Conservation (phyloP, 805 yeast genomes). For the Metschnikowia chrysomelidarum region DNA sequence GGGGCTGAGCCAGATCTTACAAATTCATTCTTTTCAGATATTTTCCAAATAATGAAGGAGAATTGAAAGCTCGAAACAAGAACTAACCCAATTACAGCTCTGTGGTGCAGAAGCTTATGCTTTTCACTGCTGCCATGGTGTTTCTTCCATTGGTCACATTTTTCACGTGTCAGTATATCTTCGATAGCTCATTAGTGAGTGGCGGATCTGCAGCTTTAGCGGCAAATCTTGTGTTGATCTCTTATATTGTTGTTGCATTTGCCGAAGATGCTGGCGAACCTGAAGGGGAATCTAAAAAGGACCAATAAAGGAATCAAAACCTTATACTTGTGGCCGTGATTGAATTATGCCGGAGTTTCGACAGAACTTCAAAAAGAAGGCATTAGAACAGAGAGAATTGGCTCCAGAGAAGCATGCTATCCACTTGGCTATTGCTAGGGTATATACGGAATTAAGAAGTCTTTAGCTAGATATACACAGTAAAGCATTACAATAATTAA, state of each 20-base stretch:
- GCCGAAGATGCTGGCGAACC: slow-evolving; percentile 52
- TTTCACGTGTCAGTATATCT: slow-evolving; percentile 50
- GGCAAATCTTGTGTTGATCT: slow-evolving; percentile 72
- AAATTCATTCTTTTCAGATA: too few species aligned
- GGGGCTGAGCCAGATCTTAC: too few species aligned
- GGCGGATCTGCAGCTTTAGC: slow-evolving; percentile 80
- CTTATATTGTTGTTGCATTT: slow-evolving; percentile 72
- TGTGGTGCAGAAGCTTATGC: slow-evolving; percentile 65
- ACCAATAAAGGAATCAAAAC: slow-evolving; percentile 20
- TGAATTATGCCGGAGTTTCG: too few species aligned
- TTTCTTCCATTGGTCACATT: slow-evolving; percentile 62
- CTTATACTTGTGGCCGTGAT: too few species aligned
- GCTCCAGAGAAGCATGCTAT: too few species aligned
- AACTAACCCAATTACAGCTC: slow-evolving; percentile 33
- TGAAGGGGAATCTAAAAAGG: slow-evolving; percentile 36
- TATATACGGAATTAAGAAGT: too few species aligned
- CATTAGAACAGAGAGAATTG: too few species aligned
- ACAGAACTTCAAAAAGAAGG: too few species aligned
- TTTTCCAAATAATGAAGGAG: too few species aligned
- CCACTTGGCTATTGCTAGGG: too few species aligned
- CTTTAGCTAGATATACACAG: too few species aligned
- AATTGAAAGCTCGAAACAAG: neutral
- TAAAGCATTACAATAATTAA: too few species aligned
- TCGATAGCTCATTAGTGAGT: slow-evolving; percentile 58
- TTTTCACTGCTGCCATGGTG: slow-evolving; percentile 78